phyloP scores from a whole-genome alignment of 164 flowering plant species.

The Umbellularia californica region DNA sequence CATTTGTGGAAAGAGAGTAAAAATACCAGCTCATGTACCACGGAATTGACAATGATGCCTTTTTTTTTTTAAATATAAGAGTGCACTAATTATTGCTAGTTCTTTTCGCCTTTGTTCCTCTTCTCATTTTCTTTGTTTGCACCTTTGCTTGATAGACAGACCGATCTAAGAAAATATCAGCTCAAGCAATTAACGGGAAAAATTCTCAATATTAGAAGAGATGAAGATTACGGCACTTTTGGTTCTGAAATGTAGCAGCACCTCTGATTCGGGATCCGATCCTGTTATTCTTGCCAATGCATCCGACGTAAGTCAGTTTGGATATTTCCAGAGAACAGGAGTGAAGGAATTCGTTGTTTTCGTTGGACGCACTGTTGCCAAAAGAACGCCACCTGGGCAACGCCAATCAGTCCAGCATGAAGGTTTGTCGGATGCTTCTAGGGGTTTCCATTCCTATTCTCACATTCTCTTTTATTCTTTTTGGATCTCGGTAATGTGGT shows the following conservation, averaged over 20 bases:
- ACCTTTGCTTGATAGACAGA: no score
- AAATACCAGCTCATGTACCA: no score
- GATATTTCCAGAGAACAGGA: conserved; percentile 27
- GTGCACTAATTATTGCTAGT: no score
- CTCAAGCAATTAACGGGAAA: no score
- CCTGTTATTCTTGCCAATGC: conserved; percentile 31
- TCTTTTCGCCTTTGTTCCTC: no score
- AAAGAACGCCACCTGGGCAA: conserved; percentile 30
- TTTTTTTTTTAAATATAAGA: no score
- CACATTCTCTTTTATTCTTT: no score
- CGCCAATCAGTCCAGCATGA: conserved; percentile 38
- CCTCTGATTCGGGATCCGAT: conserved; percentile 11
- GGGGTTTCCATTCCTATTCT: no score
- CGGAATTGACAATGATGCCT: no score
- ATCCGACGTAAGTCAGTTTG: conserved; percentile 29
- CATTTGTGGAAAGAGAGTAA: no score
- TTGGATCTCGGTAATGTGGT: background rate
- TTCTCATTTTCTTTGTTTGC: no score
- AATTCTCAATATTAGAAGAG: background rate
- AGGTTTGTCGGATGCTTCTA: conserved; percentile 12
- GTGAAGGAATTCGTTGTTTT: conserved; percentile 29
- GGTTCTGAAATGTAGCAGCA: conserved; percentile 25
- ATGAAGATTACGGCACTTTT: conserved; percentile 37
- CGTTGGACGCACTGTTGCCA: conserved; percentile 34
- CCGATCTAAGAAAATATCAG: no score